Evolutionary conservation across 2,329 filamentous ascomycete species (phyloP).

Genomic region (Talaromyces sp.): DNA sequence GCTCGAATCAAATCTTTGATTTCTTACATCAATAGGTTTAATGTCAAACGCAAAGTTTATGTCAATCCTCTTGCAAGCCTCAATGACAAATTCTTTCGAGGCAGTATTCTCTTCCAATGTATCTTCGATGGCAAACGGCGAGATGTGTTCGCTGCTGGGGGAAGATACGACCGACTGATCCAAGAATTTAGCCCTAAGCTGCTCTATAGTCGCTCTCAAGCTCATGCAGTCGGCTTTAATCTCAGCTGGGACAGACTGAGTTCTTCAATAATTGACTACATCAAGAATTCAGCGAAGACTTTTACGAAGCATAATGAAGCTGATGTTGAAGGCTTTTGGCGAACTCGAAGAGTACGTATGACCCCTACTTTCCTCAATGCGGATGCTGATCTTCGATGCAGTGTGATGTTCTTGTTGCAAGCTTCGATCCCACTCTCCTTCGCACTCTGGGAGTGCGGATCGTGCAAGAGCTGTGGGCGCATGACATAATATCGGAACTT

Average conservation of each 20-base stretch:
- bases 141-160: conserved; percentile 87
- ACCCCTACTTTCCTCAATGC: background rate
- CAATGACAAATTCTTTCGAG: conserved; percentile 84
- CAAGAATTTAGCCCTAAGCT: conserved; percentile 72
- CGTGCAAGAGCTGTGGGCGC: conserved; percentile 71
- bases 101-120: conserved; percentile 84
- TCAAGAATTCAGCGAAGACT: conserved; percentile 43
- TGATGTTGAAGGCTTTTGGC: conserved; percentile 57
- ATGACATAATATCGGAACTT: conserved; percentile 83
- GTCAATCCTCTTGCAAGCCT: conserved; percentile 80
- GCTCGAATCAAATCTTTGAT: conserved; percentile 75
- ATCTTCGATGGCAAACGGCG: conserved; percentile 74
- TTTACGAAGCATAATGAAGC: conserved; percentile 68
- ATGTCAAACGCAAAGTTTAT: conserved; percentile 71
- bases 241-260: conserved; percentile 80
- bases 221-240: conserved; percentile 87
- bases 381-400: conserved; percentile 31
- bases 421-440: conserved; percentile 73
- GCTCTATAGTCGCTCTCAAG: conserved; percentile 56
- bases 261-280: conserved; percentile 52
- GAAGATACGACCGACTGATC: conserved; percentile 86
- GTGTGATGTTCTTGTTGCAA: conserved; percentile 86
- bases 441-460: conserved; percentile 72
- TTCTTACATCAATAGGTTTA: conserved; percentile 69
- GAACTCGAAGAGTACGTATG: conserved; percentile 55